A percentile compares a stretch with the other conserved stretches of the same genome.
These are phyloP conservation scores for Vitis hybrid DNA, from an alignment of 177 flowering plant genomes.

Conservation along the genomic window DNA sequence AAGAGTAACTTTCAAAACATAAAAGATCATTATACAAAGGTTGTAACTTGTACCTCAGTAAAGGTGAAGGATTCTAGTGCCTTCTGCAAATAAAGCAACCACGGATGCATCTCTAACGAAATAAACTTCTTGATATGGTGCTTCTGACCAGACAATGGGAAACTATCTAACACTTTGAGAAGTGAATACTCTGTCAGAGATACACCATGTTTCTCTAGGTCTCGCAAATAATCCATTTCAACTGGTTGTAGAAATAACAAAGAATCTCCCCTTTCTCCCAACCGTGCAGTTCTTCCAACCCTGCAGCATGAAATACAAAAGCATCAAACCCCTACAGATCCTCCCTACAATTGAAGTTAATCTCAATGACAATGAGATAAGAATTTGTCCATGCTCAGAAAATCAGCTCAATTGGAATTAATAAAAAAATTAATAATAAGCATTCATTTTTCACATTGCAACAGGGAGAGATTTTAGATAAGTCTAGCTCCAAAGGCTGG, in stretches of 20 bases:
- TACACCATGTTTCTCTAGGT: constrained; percentile 81
- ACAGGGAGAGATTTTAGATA: no score
- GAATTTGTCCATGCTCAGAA: not conserved
- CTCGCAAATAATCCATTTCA: constrained; percentile 77
- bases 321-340: not conserved
- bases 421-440: no score
- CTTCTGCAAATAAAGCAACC: constrained; percentile 69
- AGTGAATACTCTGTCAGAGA: constrained; percentile 70
- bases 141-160: constrained; percentile 45
- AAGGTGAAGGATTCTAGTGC: constrained; percentile 65
- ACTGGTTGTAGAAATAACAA: constrained; percentile 84
- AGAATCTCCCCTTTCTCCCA: constrained; percentile 87
- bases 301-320: constrained; percentile 38
- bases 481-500: no score
- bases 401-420: not conserved
- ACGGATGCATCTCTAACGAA: constrained; percentile 73
- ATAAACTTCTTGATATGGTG: constrained; percentile 45
- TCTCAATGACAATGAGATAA: not conserved
- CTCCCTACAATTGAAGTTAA: not conserved
- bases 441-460: no score
- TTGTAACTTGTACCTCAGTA: constrained; percentile 44
- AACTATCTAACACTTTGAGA: constrained; percentile 61
- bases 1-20: not conserved
- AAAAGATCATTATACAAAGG: not conserved
- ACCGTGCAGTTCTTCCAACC: constrained; percentile 97